phyloP scores from a whole-genome alignment of 176 grass and related monocot genomes.

The Olyra latifolia region DNA sequence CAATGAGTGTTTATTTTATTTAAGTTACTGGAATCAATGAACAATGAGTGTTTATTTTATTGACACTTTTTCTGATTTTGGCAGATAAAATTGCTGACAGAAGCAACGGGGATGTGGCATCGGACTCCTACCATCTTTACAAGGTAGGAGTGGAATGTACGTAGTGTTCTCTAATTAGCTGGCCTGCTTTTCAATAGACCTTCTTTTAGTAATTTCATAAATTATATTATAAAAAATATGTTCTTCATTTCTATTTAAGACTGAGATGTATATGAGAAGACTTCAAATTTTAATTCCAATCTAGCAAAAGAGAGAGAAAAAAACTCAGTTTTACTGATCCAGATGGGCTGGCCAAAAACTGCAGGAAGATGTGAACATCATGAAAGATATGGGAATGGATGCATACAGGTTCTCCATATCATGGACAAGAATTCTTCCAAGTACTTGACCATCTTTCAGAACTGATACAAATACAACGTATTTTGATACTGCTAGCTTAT shows the following conservation, averaged over 20 bases:
- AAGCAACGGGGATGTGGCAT: constrained; percentile 42
- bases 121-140: constrained; percentile 37
- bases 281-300: too few relatives aligned
- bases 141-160: constrained; percentile 14
- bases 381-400: constrained; percentile 63
- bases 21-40: neutral
- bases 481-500: neutral
- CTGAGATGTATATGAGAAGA: too few relatives aligned
- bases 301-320: neutral
- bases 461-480: neutral
- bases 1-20: neutral
- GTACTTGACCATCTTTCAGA: constrained; percentile 14
- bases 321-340: neutral
- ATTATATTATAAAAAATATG: neutral
- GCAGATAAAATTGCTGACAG: constrained; percentile 28
- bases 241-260: neutral
- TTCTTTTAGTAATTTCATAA: neutral
- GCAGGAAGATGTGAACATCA: constrained; percentile 51
- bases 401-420: constrained; percentile 62
- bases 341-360: neutral
- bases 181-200: neutral
- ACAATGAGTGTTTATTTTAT: neutral
- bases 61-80: neutral
- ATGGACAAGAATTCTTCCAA: constrained; percentile 55
- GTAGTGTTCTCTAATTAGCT: neutral